Conservation (phyloP, 202 grass and related monocot genomes). For the Carex arenaria region DNA sequence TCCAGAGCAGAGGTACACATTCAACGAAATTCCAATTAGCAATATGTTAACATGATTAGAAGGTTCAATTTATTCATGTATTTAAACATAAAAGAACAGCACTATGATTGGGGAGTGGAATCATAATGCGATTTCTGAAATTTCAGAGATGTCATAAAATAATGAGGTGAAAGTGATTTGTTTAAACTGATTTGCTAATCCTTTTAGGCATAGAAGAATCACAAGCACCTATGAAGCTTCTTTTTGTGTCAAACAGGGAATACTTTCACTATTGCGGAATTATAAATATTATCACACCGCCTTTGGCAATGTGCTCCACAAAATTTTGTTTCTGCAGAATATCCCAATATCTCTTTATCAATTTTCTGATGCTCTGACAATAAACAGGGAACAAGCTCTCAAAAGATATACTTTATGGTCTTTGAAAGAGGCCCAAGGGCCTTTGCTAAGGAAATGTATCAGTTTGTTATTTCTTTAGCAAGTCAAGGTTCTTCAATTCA, state of each 20-base stretch:
- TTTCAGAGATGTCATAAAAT: neutral
- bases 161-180: neutral
- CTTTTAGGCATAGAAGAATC: neutral
- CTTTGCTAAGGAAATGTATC: slow-evolving; percentile 55
- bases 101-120: neutral
- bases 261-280: neutral
- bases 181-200: neutral
- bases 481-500: slow-evolving; percentile 47
- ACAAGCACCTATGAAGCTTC: neutral
- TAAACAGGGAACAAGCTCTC: slow-evolving; percentile 64
- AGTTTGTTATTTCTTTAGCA: slow-evolving; percentile 43
- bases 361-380: neutral
- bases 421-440: slow-evolving; percentile 92
- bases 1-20: slow-evolving; percentile 57
- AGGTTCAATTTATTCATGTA: neutral
- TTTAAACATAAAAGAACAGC: neutral
- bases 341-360: neutral
- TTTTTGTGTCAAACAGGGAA: neutral
- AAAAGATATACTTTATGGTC: slow-evolving; percentile 90
- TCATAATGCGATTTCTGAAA: neutral
- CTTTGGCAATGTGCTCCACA: neutral
- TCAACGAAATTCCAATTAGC: neutral
- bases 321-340: neutral
- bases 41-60: neutral
- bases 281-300: neutral